Conservation (phyloP, 208 protist genomes). For the Trypanosoma mega region DNA sequence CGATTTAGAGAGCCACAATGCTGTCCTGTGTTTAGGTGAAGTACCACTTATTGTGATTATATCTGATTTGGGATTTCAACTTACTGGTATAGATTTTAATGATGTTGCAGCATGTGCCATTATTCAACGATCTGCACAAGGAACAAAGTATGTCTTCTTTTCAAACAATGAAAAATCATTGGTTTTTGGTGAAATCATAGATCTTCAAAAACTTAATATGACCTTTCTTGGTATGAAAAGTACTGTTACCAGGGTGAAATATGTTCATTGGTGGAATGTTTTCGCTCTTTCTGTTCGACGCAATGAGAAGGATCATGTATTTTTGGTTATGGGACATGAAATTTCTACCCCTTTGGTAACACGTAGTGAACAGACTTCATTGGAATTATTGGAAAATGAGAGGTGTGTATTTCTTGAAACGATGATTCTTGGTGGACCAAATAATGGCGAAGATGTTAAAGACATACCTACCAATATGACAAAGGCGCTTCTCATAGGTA, state of each 20-base stretch:
- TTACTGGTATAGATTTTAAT: conserved; percentile 43
- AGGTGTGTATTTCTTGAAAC: conserved; percentile 75
- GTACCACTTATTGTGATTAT: conserved; percentile 61
- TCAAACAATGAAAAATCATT: conserved; percentile 23
- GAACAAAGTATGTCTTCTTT: conserved; percentile 26
- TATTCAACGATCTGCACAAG: conserved; percentile 9
- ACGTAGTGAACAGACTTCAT: conserved; percentile 1
- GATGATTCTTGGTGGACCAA: conserved; percentile 34
- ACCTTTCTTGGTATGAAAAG: conserved; percentile 42
- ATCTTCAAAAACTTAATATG: conserved; percentile 48
- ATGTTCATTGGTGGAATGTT: conserved; percentile 50
- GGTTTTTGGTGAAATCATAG: conserved; percentile 26
- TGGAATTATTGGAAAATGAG: conserved; percentile 75
- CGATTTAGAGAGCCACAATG: conserved; percentile 39
- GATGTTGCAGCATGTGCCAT: conserved; percentile 30
- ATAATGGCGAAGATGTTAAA: conserved; percentile 13
- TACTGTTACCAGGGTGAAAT: conserved; percentile 69
- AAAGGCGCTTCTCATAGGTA: conserved; percentile 58
- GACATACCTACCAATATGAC: conserved; percentile 7
- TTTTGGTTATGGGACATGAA: conserved; percentile 30
- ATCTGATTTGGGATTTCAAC: conserved; percentile 33
- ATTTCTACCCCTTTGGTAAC: not conserved
- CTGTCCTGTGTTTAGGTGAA: conserved; percentile 56
- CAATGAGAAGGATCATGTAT: conserved; percentile 57
- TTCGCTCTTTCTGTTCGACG: conserved; percentile 53